Base-by-base conservation (phyloP, 2,329 filamentous ascomycete species). In the Nannizziopsis barbatae region DNA sequence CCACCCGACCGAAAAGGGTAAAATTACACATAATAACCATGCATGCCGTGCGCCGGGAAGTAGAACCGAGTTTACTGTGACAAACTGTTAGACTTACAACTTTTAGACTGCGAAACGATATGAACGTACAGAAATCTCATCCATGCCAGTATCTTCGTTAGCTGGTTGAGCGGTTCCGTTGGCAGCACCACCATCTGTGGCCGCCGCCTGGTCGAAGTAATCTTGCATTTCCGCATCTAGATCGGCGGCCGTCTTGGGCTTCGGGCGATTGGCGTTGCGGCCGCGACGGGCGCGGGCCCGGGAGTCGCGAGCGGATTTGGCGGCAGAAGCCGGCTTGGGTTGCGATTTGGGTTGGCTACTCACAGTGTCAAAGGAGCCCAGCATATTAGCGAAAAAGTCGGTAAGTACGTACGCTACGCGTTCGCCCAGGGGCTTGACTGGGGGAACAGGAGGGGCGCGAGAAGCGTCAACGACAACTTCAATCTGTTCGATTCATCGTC, bases 211-310 rank as follows among this genome's bases (percentile, higher is more conserved):
- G 33, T 62, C 70, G 27, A 65, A 64, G 64, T 98, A 98, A 67
- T 96, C 92, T 15, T 80, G 82, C 92, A 98, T 98, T 67, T 98
- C 92, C 3, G 86, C 88, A 65, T 98, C 92, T 20, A 98, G 80
- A 71, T 98, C 89, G 65, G 95, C 90, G 1, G 84, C 81, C 0
- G 88, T 94, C 84, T 96, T 96, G 72, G 75, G 70, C 69, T 80
- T 93, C 74, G 61, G 81, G 71, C 57, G 83, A 75, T 59, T 83
- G 55, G 75, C 72, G 60, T 72, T 83, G 57, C 81, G 80, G 46
- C 68, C 72, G 53, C 73, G 72, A 50, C 75, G 72, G 51, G 70
- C 71, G 39, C 68, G 72, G 53, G 70, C 72, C 47, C 71, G 72
- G 42, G 69, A 67, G 42, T 64, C 70, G 51, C 60, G 62, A 49